These are phyloP conservation scores for Pyrenula aspistea DNA, from an alignment of 495 filamentous ascomycete species.

Conservation along the genomic window DNA sequence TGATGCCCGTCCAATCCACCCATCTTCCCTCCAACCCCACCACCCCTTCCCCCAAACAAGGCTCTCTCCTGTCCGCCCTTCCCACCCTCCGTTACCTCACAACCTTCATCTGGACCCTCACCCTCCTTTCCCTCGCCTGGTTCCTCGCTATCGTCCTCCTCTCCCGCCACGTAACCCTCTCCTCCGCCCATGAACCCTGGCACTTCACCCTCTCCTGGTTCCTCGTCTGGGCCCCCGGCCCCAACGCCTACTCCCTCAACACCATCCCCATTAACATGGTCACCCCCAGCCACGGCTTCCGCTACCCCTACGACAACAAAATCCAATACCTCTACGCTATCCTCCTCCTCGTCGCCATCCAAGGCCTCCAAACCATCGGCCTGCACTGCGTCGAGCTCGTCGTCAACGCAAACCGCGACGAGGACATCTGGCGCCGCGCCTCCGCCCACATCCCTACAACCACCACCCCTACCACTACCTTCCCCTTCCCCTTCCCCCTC, in stretches of 20 bases:
- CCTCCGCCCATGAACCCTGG: not conserved
- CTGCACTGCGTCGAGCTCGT: not conserved
- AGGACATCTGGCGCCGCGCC: not conserved
- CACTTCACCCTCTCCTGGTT: not conserved
- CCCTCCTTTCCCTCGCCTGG: not conserved
- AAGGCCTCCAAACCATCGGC: not conserved
- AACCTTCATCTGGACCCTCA: conserved; percentile 2
- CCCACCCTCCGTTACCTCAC: conserved; percentile 1
- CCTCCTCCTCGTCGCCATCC: not conserved
- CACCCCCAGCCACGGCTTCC: too few species aligned
- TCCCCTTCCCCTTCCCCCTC: too few species aligned
- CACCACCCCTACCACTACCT: not conserved
- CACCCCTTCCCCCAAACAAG: conserved; percentile 5
- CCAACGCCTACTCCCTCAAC: not conserved
- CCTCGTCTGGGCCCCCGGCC: not conserved
- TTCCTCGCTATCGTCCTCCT: conserved; percentile 1
- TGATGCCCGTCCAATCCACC: conserved; percentile 1
- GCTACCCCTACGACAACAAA: not conserved
- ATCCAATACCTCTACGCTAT: not conserved
- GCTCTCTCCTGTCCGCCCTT: conserved; percentile 9
- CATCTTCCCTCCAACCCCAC: conserved; percentile 2
- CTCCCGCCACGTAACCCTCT: not conserved
- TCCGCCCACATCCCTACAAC: not conserved
- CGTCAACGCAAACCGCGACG: not conserved
- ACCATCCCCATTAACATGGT: not conserved